Base-by-base conservation (phyloP, 768 basidiomycete genomes). In the Rubroboletus pulcherrimus region DNA sequence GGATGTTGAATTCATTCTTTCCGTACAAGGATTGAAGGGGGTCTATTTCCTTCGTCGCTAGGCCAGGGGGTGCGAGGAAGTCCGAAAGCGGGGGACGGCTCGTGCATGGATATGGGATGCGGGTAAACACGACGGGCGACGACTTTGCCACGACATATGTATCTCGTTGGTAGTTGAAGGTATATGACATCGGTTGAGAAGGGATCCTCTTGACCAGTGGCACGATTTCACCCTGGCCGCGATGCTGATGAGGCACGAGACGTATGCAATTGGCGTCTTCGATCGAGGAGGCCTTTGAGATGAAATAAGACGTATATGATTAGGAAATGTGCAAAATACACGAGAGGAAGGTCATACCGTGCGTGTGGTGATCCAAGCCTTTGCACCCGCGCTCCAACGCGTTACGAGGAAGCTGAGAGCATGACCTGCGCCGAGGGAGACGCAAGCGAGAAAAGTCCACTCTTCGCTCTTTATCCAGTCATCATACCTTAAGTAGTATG, bases 361-460 rank as follows among this genome's bases (percentile, higher is more conserved):
- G 55, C 80, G 78, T 0, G 91, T 92, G 12, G 91, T 93, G 56
- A 96, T 78, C 78, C 82, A 84, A 34, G 92, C 86, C 50, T 83
- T 81, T 50, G 91, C 89, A 29, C 75, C 82, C 11, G 87, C 79
- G 66, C 84, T 93, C 97, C 97, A 99, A 61, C 82, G 82, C 0
- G 96, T 99, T 12, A 89, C 77, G 43, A 99, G 77, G 73, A 94
- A 99, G 66, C 91, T 93, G 54, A 99, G 80, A 4, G 93, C 93
- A 70, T 98, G 97, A 2, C 89, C 84, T 7, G 83, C 87, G 21
- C 90, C 90, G 8, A 99, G 81, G 4, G 84, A 74, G 14, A 95
- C 87, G 61, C 89, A 93, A 37, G 89, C 91, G 21, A 98, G 81
- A 69, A 98, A 99, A 0, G 97, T 96, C 95, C 95, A 98, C 70